These are phyloP conservation scores for Pinus tabuliformis DNA, from an alignment of 75 land plant species.

Conservation along the genomic window DNA sequence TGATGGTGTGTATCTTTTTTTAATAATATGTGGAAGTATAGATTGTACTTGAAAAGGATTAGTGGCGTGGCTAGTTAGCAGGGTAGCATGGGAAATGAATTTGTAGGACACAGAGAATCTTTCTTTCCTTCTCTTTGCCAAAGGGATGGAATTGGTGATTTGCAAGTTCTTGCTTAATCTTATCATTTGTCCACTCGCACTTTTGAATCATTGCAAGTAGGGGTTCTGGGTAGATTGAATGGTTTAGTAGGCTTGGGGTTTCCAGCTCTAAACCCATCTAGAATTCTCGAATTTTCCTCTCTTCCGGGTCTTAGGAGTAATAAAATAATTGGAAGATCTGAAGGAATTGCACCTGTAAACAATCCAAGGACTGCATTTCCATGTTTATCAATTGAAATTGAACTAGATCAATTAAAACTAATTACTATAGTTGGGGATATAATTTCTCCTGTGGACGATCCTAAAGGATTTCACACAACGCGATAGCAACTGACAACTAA, in stretches of 20 bases:
- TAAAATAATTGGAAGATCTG: conserved; percentile 1
- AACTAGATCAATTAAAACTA: conserved; percentile 36
- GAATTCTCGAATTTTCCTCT: too few species aligned
- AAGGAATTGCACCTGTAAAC: conserved; percentile 17
- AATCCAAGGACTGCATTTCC: conserved; percentile 24
- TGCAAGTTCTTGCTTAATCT: conserved; percentile 20
- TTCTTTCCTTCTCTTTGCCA: conserved; percentile 31
- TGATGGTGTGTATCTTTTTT: too few species aligned
- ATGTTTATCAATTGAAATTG: conserved; percentile 30
- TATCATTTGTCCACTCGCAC: conserved; percentile 28
- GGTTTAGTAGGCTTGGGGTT: conserved; percentile 31
- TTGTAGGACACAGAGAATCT: conserved; percentile 34
- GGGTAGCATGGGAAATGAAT: conserved; percentile 44
- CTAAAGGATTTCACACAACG: background rate
- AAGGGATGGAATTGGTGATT: conserved; percentile 29
- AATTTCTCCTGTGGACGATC: conserved; percentile 8
- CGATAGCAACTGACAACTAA: conserved; percentile 14
- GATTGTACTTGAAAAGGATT: conserved; percentile 62
- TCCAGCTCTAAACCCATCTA: conserved; percentile 11
- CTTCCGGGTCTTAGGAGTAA: too few species aligned
- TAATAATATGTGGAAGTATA: conserved; percentile 93
- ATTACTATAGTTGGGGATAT: conserved; percentile 16
- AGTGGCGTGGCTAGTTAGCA: conserved; percentile 62
- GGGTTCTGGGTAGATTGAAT: conserved; percentile 41
- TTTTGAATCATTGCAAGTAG: conserved; percentile 36